These are phyloP conservation scores for Raffaelea albimanens DNA, from an alignment of 2,329 filamentous ascomycete species.

Conservation along the genomic window DNA sequence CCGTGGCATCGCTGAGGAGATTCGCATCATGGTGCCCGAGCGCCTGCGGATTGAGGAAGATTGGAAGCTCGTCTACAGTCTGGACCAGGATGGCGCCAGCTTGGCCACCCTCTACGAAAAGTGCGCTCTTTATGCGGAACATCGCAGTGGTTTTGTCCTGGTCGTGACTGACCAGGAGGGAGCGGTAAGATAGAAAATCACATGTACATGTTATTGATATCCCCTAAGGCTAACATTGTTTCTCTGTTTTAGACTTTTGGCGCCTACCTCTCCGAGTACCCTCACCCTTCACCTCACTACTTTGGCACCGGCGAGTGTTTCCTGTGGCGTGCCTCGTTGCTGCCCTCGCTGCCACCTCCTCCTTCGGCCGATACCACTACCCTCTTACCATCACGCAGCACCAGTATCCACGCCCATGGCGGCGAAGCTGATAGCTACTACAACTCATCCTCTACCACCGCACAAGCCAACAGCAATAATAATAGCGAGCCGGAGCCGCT, in stretches of 20 bases:
- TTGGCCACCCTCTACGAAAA: conserved; percentile 78
- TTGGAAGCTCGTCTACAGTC: conserved; percentile 79
- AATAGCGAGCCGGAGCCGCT: conserved; percentile 3
- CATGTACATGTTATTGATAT: too few relatives aligned
- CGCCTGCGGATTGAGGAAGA: conserved; percentile 77
- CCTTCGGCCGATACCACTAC: conserved; percentile 48
- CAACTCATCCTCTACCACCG: conserved; percentile 8
- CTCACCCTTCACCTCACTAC: conserved; percentile 73
- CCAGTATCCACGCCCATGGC: conserved; percentile 23
- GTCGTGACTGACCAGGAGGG: conserved; percentile 72
- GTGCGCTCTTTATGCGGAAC: conserved; percentile 55
- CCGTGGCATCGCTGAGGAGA: conserved; percentile 76
- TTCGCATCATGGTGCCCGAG: conserved; percentile 78
- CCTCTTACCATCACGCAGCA: conserved; percentile 31
- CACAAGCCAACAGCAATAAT: conserved; percentile 15
- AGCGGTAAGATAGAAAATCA: too few relatives aligned
- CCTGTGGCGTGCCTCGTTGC: conserved; percentile 67
- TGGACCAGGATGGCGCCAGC: conserved; percentile 87
- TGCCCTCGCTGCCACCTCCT: conserved; percentile 59
- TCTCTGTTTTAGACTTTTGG: conserved; percentile 60
- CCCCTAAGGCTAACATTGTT: neutral
- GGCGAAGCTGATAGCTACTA: too few relatives aligned
- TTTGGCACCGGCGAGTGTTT: conserved; percentile 97
- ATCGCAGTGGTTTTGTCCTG: conserved; percentile 79
- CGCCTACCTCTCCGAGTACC: conserved; percentile 85